Percentiles rank a stretch among this genome's conserved stretches.
Evolutionary conservation across 495 filamentous ascomycete genomes (phyloP).

Genomic region (Margaritispora aquatica): DNA sequence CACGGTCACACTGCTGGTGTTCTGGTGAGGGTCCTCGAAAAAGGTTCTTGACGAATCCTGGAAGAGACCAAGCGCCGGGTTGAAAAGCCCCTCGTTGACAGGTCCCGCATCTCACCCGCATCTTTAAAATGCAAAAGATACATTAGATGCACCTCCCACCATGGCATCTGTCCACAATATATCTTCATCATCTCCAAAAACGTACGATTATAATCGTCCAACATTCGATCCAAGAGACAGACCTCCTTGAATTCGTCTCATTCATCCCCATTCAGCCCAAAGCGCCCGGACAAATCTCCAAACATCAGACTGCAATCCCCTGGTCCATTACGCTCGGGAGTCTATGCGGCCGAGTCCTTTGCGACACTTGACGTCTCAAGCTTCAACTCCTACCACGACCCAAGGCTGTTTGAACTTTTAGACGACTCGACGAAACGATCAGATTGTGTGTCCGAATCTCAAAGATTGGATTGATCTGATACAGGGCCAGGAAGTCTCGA

Average conservation of each 20-base stretch:
- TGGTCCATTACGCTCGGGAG: neutral
- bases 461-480: slow-evolving; percentile 18
- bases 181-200: neutral
- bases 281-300: neutral
- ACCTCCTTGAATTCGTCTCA: neutral
- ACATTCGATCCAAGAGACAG: neutral
- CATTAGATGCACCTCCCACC: neutral
- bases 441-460: slow-evolving; percentile 13
- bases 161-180: neutral
- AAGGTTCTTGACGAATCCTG: neutral
- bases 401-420: slow-evolving; percentile 14
- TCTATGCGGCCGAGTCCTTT: slow-evolving; percentile 15
- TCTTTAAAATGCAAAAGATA: neutral
- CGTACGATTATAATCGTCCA: slow-evolving; percentile 3
- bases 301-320: slow-evolving; percentile 13
- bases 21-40: neutral
- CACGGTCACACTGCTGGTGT: neutral
- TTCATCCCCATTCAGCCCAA: no score
- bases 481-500: slow-evolving; percentile 15
- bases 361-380: slow-evolving; percentile 19
- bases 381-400: neutral
- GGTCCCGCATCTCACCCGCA: neutral
- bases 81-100: neutral
- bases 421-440: slow-evolving; percentile 14
- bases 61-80: neutral